phyloP scores from a whole-genome alignment of 148 eudicot genomes.

The Rhododendron simsii region DNA sequence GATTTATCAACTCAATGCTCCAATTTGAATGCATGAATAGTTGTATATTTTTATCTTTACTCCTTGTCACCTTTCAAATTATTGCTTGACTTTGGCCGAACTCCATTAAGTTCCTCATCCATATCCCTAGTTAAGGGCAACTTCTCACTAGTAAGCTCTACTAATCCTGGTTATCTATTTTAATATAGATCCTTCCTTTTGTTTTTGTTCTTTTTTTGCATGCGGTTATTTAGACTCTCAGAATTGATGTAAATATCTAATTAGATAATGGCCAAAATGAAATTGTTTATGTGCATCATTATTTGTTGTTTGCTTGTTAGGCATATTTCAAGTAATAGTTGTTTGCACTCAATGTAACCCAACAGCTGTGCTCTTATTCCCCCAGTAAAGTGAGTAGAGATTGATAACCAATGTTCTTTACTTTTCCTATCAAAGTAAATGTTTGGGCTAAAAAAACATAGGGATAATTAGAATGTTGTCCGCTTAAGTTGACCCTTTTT shows the following conservation, averaged over 20 bases:
- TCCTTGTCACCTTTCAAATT: background rate
- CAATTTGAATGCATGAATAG: background rate
- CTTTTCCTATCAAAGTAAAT: background rate
- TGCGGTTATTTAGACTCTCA: background rate
- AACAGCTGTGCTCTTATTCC: background rate
- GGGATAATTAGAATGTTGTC: background rate
- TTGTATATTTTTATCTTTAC: background rate
- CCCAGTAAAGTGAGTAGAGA: no score
- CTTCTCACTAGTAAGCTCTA: background rate
- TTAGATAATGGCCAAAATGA: background rate
- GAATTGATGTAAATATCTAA: background rate
- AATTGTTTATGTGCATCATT: background rate
- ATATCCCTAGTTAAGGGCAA: background rate
- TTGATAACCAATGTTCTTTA: no score
- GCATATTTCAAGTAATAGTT: background rate
- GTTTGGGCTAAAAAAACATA: background rate
- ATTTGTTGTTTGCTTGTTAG: background rate
- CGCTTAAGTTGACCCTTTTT: background rate
- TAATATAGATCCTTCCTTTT: background rate
- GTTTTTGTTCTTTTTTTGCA: background rate
- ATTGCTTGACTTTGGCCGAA: background rate
- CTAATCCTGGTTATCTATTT: background rate
- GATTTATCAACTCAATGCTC: background rate
- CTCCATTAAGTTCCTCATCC: background rate
- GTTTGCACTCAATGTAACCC: background rate